Percentiles rank a stretch among this genome's conserved stretches.
phyloP scores from a whole-genome alignment of 1,284 basidiomycete genomes.

The Austroboletus niveus region DNA sequence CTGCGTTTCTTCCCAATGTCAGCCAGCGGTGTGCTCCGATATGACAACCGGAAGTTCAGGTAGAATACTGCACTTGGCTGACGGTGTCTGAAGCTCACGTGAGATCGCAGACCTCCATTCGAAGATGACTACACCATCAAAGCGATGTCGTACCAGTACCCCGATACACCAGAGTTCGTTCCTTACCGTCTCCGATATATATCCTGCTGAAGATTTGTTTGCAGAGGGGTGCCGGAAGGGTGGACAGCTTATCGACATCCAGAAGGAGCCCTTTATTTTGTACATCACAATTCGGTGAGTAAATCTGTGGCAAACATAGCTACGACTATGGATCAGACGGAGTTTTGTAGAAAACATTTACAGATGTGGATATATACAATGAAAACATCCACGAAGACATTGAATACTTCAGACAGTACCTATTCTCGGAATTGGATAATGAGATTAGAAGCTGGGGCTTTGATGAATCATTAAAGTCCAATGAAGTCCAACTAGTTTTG shows the following conservation, averaged over 20 bases:
- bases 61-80: slow-evolving; percentile 1
- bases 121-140: slow-evolving; percentile 7
- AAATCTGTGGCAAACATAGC: background rate
- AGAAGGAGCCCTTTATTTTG: slow-evolving; percentile 30
- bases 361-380: slow-evolving; percentile 28
- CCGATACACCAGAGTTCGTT: slow-evolving; percentile 17
- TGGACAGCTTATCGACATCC: slow-evolving; percentile 28
- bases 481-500: slow-evolving; percentile 28
- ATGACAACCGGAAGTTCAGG: slow-evolving; percentile 14
- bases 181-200: background rate
- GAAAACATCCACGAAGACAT: slow-evolving; percentile 18
- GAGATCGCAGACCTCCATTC: slow-evolving; percentile 5
- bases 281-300: slow-evolving; percentile 29
- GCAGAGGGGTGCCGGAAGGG: slow-evolving; percentile 18
- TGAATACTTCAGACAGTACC: slow-evolving; percentile 17
- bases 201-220: background rate
- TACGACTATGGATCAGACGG: background rate
- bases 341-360: slow-evolving; percentile 29
- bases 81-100: slow-evolving; percentile 2
- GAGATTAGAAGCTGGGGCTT: slow-evolving; percentile 5
- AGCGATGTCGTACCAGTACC: slow-evolving; percentile 20
- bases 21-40: slow-evolving; percentile 12
- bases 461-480: slow-evolving; percentile 4
- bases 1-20: slow-evolving; percentile 17
- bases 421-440: slow-evolving; percentile 11